A percentile compares a stretch with the other conserved stretches of the same genome.
These are phyloP conservation scores for Selaginella tamariscina DNA, from an alignment of 75 land plant genomes.

Conservation along the genomic window DNA sequence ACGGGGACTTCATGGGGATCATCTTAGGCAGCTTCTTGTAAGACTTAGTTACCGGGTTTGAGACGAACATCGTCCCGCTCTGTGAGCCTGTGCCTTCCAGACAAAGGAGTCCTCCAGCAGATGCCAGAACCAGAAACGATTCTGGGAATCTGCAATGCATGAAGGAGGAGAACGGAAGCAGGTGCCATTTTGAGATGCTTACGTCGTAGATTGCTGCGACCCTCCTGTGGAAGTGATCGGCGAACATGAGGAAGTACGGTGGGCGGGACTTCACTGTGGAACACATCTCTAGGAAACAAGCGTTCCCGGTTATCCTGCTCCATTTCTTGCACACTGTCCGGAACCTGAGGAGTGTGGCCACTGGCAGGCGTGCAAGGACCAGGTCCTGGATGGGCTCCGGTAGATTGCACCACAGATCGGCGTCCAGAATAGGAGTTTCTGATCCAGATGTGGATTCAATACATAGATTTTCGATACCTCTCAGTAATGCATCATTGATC, in stretches of 20 bases:
- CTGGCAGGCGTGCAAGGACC: conserved; percentile 51
- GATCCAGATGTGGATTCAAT: too few relatives aligned
- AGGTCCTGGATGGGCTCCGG: conserved; percentile 53
- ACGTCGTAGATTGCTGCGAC: conserved; percentile 52
- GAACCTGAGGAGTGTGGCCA: conserved; percentile 39
- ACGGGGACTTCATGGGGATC: neutral
- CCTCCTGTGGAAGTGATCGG: conserved; percentile 33
- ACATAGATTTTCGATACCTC: too few relatives aligned
- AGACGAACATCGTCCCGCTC: conserved; percentile 38
- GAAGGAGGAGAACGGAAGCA: conserved; percentile 36
- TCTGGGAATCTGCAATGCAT: conserved; percentile 7
- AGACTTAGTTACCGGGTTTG: conserved; percentile 21
- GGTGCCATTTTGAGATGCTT: conserved; percentile 48
- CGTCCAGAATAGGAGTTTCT: too few relatives aligned
- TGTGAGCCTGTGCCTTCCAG: neutral
- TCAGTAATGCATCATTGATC: too few relatives aligned
- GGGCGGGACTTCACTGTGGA: conserved; percentile 54
- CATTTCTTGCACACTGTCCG: conserved; percentile 57
- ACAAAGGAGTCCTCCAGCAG: conserved; percentile 9
- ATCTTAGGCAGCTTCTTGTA: neutral
- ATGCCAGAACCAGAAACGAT: conserved; percentile 5
- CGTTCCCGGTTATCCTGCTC: conserved; percentile 46
- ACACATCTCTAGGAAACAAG: conserved; percentile 42
- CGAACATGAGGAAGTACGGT: conserved; percentile 57
- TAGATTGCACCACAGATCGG: conserved; percentile 43